A percentile compares a stretch with the other conserved stretches of the same genome.
Evolutionary conservation across 148 eudicot genomes (phyloP).

Genomic region (Persicaria tinctoria): DNA sequence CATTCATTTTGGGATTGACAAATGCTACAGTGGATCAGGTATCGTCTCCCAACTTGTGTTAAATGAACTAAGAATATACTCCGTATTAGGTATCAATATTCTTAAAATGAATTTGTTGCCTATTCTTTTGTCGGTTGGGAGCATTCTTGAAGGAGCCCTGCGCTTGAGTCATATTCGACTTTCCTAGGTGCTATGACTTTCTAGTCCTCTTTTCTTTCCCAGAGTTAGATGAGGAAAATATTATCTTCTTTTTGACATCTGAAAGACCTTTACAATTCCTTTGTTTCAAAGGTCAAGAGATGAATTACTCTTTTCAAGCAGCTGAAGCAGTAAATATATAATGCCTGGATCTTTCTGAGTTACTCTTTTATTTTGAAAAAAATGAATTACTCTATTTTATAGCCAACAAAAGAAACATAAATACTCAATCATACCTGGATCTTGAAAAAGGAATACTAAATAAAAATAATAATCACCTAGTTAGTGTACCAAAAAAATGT

Average conservation of each 20-base stretch:
- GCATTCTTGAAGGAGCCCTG: background rate
- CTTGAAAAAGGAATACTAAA: background rate
- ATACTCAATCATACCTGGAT: background rate
- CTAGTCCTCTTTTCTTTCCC: background rate
- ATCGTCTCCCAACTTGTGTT: background rate
- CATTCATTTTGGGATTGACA: conserved; percentile 80
- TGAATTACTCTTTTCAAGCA: no score
- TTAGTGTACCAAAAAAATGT: background rate
- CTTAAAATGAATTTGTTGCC: background rate
- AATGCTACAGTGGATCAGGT: conserved; percentile 89
- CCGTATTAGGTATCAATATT: background rate
- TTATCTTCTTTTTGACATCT: background rate
- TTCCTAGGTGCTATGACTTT: background rate
- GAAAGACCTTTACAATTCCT: no score
- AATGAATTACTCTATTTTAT: background rate
- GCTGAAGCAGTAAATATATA: no score
- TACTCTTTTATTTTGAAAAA: background rate
- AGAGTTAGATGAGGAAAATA: background rate
- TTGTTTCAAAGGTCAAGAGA: no score
- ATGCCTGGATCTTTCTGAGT: no score
- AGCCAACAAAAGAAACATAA: background rate
- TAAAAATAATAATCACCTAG: background rate
- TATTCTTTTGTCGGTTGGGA: background rate
- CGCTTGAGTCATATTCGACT: background rate
- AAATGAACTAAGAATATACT: background rate